A percentile compares a stretch with the other conserved stretches of the same genome.
Evolutionary conservation across 306 rosid species (phyloP).

Genomic region (Malus domestica): ASM211411v1 NC_041798.1:32263001-32263500

Average conservation of each 20-base stretch:
- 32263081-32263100: conserved; percentile 74
- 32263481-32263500: background rate
- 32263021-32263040: conserved; percentile 83
- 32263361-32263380: background rate
- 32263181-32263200: conserved; percentile 22
- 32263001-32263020: conserved; percentile 76
- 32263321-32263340: conserved; percentile 19
- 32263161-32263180: background rate
- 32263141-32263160: background rate
- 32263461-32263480: conserved; percentile 11
- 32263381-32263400: conserved; percentile 16
- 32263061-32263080: conserved; percentile 33
- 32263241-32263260: conserved; percentile 92
- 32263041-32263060: conserved; percentile 88
- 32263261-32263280: conserved; percentile 76
- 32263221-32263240: conserved; percentile 82
- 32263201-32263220: conserved; percentile 76
- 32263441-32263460: conserved; percentile 28
- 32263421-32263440: background rate
- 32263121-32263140: background rate
- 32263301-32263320: conserved; percentile 25
- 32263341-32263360: conserved; percentile 15
- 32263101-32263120: conserved; percentile 43
- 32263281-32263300: conserved; percentile 88
- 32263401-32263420: background rate